Conservation (phyloP, 495 filamentous ascomycete genomes). For the Copromyces sp. region DNA sequence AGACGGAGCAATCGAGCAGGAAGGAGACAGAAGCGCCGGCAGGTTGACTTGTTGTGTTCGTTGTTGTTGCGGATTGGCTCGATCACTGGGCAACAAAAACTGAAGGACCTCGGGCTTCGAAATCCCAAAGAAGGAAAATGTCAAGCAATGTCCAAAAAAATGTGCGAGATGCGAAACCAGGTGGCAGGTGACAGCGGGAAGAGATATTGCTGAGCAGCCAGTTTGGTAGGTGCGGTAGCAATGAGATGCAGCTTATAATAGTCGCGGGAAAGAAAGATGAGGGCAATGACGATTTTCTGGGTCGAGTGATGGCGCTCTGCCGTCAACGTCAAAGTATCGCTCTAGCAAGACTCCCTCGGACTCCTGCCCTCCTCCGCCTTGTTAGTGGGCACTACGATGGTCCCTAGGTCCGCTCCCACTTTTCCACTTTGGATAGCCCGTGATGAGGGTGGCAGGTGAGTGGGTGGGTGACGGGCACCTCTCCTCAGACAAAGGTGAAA, state of each 20-base stretch:
- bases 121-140: background rate
- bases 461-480: background rate
- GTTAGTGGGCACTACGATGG: background rate
- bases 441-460: background rate
- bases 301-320: background rate
- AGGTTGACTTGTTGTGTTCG: background rate
- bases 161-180: background rate
- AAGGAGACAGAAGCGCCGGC: background rate
- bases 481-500: background rate
- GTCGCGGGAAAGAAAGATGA: background rate
- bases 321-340: background rate
- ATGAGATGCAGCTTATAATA: background rate
- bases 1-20: background rate
- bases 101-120: background rate
- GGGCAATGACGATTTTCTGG: background rate
- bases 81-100: background rate
- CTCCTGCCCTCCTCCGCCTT: background rate
- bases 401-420: background rate
- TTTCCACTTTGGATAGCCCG: background rate
- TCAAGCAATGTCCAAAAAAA: background rate
- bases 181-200: background rate
- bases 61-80: background rate
- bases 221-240: background rate
- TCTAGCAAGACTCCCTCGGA: background rate
- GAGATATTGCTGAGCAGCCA: background rate